These are phyloP conservation scores for Effrenium voratum DNA, from an alignment of 73 alveolate genomes.

Conservation along the genomic window DNA sequence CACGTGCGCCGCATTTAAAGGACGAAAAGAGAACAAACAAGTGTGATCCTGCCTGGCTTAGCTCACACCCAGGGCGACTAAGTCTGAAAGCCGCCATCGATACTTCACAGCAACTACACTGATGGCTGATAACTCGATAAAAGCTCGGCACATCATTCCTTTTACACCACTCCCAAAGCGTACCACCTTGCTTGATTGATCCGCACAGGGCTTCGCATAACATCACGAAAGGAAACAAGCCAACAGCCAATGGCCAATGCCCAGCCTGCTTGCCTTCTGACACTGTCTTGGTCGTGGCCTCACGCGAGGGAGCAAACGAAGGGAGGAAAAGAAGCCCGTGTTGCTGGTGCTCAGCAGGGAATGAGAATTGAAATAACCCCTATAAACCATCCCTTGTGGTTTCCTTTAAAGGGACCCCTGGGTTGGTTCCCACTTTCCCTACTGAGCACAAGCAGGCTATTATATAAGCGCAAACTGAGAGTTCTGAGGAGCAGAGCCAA, in stretches of 20 bases:
- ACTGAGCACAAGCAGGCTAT: background rate
- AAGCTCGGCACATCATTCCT: too few species aligned
- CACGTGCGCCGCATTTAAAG: too few species aligned
- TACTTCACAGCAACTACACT: background rate
- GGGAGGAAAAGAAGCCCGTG: too few species aligned
- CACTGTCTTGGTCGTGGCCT: conserved; percentile 74
- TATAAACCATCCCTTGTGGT: background rate
- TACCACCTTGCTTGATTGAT: too few species aligned
- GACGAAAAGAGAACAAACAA: too few species aligned
- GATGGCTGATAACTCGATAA: too few species aligned
- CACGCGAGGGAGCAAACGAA: too few species aligned
- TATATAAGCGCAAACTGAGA: background rate
- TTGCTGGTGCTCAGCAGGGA: background rate
- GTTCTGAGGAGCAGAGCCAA: background rate
- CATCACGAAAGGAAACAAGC: background rate
- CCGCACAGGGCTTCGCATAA: too few species aligned
- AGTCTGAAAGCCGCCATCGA: background rate
- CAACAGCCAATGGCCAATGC: background rate
- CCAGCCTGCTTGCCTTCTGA: conserved; percentile 62
- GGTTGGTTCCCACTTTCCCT: background rate
- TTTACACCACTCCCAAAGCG: too few species aligned
- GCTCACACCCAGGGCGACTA: background rate
- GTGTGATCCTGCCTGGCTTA: too few species aligned
- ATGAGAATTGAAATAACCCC: background rate
- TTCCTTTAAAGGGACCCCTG: background rate